A percentile compares a stretch with the other conserved stretches of the same genome.
phyloP scores from a whole-genome alignment of 2,329 filamentous ascomycete species.

The Colletotrichum orbiculare region DNA sequence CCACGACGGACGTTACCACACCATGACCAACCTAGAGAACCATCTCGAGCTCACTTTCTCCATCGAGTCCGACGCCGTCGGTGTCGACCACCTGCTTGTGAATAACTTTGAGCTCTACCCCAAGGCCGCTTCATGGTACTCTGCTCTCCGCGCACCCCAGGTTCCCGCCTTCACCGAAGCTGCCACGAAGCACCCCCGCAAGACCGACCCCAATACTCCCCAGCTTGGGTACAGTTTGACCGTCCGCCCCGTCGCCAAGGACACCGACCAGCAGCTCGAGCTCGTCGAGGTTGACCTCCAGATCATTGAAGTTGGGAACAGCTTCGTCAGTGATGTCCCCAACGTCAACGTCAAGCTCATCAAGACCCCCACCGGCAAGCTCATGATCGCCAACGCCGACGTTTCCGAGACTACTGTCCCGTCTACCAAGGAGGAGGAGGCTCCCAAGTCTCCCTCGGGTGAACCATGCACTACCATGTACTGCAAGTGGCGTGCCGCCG shows the following conservation, averaged over 20 bases:
- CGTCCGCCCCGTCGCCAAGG: constrained; percentile 54
- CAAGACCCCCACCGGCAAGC: constrained; percentile 64
- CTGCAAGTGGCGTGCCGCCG: constrained; percentile 66
- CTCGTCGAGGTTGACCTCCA: constrained; percentile 66
- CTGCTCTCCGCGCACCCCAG: constrained; percentile 58
- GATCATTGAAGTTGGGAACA: constrained; percentile 68
- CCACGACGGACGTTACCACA: constrained; percentile 41
- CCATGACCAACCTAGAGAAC: constrained; percentile 44
- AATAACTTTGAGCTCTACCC: constrained; percentile 73
- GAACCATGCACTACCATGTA: constrained; percentile 57
- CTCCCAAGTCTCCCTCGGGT: constrained; percentile 29
- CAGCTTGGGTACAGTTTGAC: constrained; percentile 63
- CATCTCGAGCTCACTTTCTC: constrained; percentile 66
- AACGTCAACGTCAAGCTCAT: constrained; percentile 70
- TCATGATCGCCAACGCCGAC: constrained; percentile 64
- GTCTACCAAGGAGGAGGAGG: constrained; percentile 39
- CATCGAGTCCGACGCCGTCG: constrained; percentile 56
- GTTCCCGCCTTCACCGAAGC: constrained; percentile 48
- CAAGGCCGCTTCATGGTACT: constrained; percentile 57
- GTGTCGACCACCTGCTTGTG: constrained; percentile 60
- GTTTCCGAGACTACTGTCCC: constrained; percentile 44
- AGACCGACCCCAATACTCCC: constrained; percentile 43
- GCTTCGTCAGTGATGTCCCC: constrained; percentile 65
- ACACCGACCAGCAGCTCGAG: constrained; percentile 63
- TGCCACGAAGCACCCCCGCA: constrained; percentile 45